Percentiles rank a stretch among this genome's conserved stretches.
phyloP scores from a whole-genome alignment of 73 alveolate species.

The Paramecium sonneborni region DNA sequence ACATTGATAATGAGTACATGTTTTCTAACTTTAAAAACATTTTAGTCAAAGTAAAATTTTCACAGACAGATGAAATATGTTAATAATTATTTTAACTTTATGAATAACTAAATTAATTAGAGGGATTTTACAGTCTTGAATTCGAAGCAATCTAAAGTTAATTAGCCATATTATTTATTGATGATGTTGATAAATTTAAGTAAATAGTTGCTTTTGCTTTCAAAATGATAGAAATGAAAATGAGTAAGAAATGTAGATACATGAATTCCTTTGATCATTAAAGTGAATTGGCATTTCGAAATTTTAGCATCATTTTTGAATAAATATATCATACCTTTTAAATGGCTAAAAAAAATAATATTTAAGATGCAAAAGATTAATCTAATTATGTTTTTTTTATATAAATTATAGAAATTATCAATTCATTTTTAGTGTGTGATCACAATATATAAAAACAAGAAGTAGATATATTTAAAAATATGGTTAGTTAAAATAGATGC shows the following conservation, averaged over 20 bases:
- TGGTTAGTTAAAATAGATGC: conserved; percentile 55
- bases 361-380: background rate
- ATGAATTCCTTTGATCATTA: conserved; percentile 47
- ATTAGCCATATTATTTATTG: background rate
- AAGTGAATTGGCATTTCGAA: conserved; percentile 35
- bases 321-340: background rate
- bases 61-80: background rate
- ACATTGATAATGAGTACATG: conserved; percentile 7
- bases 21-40: background rate
- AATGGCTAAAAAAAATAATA: background rate
- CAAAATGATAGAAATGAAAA: background rate
- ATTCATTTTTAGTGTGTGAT: conserved; percentile 16
- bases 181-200: background rate
- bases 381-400: background rate
- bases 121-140: conserved; percentile 44
- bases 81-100: background rate
- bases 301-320: background rate
- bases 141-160: conserved; percentile 41
- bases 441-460: conserved; percentile 7
- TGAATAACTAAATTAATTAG: conserved; percentile 25
- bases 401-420: background rate
- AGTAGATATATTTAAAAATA: background rate
- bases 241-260: conserved; percentile 18
- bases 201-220: background rate
- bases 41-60: background rate